Percentiles rank a stretch among this genome's conserved stretches.
These are phyloP conservation scores for Tephrocybe sp. DNA, from an alignment of 768 basidiomycete genomes.

Conservation along the genomic window DNA sequence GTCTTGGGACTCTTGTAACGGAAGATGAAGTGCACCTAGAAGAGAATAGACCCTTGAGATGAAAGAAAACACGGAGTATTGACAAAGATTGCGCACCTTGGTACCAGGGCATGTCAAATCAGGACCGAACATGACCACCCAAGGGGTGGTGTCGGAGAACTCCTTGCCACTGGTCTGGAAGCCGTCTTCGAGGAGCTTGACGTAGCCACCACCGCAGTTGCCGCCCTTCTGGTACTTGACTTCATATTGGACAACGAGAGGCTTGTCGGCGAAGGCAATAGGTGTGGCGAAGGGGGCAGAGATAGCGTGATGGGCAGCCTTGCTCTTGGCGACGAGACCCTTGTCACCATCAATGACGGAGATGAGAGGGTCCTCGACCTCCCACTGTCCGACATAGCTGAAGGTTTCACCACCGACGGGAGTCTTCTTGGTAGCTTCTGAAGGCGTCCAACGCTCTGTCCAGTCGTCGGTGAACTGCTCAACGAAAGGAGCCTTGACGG, in stretches of 20 bases:
- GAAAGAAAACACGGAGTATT: not conserved
- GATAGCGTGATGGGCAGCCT: conserved; percentile 98
- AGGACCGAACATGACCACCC: conserved; percentile 97
- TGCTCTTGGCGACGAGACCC: conserved; percentile 93
- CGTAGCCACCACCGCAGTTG: conserved; percentile 98
- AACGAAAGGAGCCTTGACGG: conserved; percentile 84
- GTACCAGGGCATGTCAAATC: conserved; percentile 92
- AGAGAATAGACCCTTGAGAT: conserved; percentile 6
- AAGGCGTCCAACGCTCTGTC: conserved; percentile 91
- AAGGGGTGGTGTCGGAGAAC: conserved; percentile 91
- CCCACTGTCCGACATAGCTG: conserved; percentile 97
- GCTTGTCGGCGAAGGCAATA: conserved; percentile 79
- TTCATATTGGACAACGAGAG: conserved; percentile 96
- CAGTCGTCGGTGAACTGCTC: conserved; percentile 97
- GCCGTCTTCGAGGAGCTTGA: conserved; percentile 93
- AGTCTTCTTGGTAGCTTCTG: conserved; percentile 97
- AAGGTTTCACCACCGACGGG: conserved; percentile 94
- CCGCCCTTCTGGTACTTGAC: conserved; percentile 99
- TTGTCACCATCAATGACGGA: conserved; percentile 82
- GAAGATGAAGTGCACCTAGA: conserved; percentile 97
- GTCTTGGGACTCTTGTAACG: conserved; percentile 93
- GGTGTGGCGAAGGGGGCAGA: conserved; percentile 84
- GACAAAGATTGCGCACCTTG: conserved; percentile 52
- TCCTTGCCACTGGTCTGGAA: conserved; percentile 94
- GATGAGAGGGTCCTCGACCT: conserved; percentile 83